Base-by-base conservation (phyloP, 2,329 filamentous ascomycete species). In the Colletotrichum ledebouriae region DNA sequence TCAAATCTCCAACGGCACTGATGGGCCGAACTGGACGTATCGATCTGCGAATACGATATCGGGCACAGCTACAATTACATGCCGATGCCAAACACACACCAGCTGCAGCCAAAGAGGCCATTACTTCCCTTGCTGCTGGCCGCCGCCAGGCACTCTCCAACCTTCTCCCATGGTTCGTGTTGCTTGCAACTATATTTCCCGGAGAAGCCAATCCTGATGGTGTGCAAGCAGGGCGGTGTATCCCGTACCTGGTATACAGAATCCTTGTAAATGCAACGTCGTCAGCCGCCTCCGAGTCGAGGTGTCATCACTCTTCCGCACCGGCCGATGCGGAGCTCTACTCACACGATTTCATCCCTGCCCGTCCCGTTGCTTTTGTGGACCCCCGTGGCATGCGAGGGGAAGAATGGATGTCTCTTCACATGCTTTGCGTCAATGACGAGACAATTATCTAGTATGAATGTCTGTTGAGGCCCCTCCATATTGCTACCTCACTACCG, bases 291-390 rank as follows among this genome's bases (percentile, higher is more conserved):
- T 42, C 67, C 66, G 64, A 70, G 50, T 70, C 69, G 60, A 69
- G 41, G 69, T 70, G 69, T 70, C 69, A 70, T 70, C 69, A 69
- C 60, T 60, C 61, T 59, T 39, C 61, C 55, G 55, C 49, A 56
- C 55, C 61, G 47, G 61, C 55, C 65, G 65, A 46, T 59, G 46
- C 61, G 37, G 65, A 55, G 22, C 41, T 39, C 42, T 59, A 41
- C 33, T 68, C 61, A 33, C 42, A 41, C 60, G 53, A 59, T 68
- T 37, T 17, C 46, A 46, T 15, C 62, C 49, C 46, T 53, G 47
- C 55, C 37, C 55, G 44, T 46, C 53, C 49, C 41, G 61, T 60
- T 22, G 47, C 41, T 68, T 67, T 64, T 67, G 52, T 67, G 59
- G 59, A 34, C 46, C 60, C 49, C 29, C 13, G 37, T 55, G 61